Conservation (phyloP, 441 rosid genomes). For the Gossypium laxum region DNA sequence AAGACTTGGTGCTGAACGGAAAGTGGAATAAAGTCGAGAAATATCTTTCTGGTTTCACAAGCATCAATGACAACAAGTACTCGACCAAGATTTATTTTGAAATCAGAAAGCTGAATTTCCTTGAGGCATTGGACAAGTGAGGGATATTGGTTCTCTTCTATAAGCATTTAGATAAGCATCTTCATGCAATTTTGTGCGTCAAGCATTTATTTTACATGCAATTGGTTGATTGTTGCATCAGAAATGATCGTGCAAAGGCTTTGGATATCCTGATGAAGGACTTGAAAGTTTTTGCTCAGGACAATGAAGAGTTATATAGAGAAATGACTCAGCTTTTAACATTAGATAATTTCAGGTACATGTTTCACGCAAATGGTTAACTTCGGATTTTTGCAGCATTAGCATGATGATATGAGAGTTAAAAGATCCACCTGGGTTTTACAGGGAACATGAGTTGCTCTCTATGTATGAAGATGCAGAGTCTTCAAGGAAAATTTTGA, state of each 20-base stretch:
- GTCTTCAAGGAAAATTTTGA: conserved; percentile 32
- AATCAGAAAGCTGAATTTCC: conserved; percentile 50
- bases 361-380: not conserved
- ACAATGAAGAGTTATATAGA: conserved; percentile 32
- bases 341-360: conserved; percentile 36
- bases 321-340: conserved; percentile 49
- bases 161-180: not conserved
- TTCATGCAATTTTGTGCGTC: not conserved
- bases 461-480: conserved; percentile 37
- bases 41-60: conserved; percentile 44
- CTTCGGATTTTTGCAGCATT: conserved; percentile 1
- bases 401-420: conserved; percentile 1
- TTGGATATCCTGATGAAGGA: conserved; percentile 46
- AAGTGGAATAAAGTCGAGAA: conserved; percentile 47
- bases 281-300: conserved; percentile 35
- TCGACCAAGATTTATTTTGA: conserved; percentile 53
- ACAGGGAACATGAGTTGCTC: conserved; percentile 42
- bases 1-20: conserved; percentile 36
- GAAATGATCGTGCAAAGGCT: conserved; percentile 43
- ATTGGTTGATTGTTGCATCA: conserved; percentile 12
- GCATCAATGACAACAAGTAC: conserved; percentile 31
- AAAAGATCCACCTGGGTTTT: conserved; percentile 6
- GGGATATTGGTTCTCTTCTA: not conserved
- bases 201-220: not conserved
- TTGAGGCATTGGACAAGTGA: conserved; percentile 51